phyloP scores from a whole-genome alignment of 805 yeast species.

The Saccharomycopsis sp. region DNA sequence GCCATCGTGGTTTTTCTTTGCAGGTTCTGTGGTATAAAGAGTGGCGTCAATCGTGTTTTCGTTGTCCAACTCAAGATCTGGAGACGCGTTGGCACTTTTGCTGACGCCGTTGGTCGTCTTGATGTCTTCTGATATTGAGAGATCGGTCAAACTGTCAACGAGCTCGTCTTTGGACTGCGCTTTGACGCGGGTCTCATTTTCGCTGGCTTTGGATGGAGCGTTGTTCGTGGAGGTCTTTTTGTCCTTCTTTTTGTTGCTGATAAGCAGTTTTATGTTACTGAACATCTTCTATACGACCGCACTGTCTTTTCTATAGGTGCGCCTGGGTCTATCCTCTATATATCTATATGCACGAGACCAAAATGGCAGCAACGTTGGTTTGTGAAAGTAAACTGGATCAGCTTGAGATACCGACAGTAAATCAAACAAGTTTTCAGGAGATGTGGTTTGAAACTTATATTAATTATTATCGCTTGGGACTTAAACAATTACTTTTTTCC shows the following conservation, averaged over 20 bases:
- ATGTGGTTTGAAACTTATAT: too few species aligned
- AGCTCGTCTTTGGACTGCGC: not conserved
- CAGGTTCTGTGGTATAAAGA: constrained; percentile 13
- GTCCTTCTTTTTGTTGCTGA: not conserved
- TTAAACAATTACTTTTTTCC: too few species aligned
- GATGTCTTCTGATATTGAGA: not conserved
- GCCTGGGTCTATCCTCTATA: too few species aligned
- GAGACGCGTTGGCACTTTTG: not conserved
- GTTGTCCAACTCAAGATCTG: not conserved
- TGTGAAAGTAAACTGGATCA: too few species aligned
- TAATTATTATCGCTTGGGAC: too few species aligned
- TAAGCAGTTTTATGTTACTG: not conserved
- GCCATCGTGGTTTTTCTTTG: not conserved
- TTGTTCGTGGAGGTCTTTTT: not conserved
- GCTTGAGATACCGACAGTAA: too few species aligned
- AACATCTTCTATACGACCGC: too few species aligned
- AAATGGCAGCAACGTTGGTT: too few species aligned
- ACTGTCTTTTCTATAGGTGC: too few species aligned
- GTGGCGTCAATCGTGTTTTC: not conserved
- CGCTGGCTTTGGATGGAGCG: not conserved
- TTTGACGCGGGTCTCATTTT: not conserved
- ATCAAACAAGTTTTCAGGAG: too few species aligned
- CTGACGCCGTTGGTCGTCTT: not conserved
- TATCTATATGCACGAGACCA: too few species aligned
- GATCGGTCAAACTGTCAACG: not conserved